Percentiles rank a stretch among this genome's conserved stretches.
Evolutionary conservation across 208 protist genomes (phyloP).

Genomic region (Trypanosoma platydactyli): DNA sequence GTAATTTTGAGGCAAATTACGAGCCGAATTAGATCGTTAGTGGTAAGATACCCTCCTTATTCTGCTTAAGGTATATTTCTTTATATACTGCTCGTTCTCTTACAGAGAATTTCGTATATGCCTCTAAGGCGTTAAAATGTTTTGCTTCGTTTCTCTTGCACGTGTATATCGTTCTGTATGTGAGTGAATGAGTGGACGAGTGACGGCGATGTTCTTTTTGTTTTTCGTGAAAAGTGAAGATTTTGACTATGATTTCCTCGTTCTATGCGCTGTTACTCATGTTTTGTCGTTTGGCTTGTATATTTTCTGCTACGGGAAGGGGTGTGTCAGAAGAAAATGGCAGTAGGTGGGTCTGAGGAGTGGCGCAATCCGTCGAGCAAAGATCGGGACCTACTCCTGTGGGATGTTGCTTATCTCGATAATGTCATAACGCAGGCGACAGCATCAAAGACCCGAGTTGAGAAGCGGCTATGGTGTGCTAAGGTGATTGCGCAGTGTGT

Average conservation of each 20-base stretch:
- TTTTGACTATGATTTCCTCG: background rate
- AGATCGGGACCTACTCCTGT: constrained; percentile 4
- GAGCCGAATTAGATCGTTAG: background rate
- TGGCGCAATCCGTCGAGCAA: constrained; percentile 3
- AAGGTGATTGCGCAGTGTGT: constrained; percentile 13
- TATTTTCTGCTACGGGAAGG: background rate
- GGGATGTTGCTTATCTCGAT: constrained; percentile 9
- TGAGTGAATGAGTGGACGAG: too few relatives aligned
- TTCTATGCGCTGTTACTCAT: background rate
- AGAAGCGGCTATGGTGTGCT: constrained; percentile 12
- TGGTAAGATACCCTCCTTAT: too few relatives aligned
- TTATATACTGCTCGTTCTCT: too few relatives aligned
- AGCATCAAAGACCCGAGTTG: constrained; percentile 1
- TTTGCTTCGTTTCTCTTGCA: too few relatives aligned
- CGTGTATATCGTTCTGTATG: too few relatives aligned
- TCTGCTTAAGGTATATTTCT: too few relatives aligned
- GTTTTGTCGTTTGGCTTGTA: constrained; percentile 8
- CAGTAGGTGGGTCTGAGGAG: background rate
- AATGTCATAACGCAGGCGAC: constrained; percentile 5
- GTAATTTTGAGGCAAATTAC: background rate
- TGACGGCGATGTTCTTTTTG: background rate
- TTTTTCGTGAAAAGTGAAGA: background rate
- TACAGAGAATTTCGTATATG: too few relatives aligned
- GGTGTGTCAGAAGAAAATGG: constrained; percentile 7
- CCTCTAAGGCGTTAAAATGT: too few relatives aligned